A percentile compares a stretch with the other conserved stretches of the same genome.
These are phyloP conservation scores for Cucurbitaria berberidis DNA, from an alignment of 2,329 filamentous ascomycete species.

Conservation along the genomic window DNA sequence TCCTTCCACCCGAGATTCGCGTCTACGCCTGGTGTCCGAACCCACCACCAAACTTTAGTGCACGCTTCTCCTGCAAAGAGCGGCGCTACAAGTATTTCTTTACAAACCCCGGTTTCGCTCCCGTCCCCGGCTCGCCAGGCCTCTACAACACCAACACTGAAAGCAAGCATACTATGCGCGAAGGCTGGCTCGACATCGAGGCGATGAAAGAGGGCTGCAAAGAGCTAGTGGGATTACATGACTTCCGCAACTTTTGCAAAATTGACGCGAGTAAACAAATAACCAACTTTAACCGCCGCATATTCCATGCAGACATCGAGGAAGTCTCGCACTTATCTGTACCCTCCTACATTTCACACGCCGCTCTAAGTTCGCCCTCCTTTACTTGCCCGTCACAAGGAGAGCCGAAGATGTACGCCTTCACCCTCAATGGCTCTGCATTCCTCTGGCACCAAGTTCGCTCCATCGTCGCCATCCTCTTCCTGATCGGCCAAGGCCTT, in stretches of 20 bases:
- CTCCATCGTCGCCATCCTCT: conserved; percentile 91
- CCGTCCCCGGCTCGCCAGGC: conserved; percentile 63
- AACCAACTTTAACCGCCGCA: conserved; percentile 77
- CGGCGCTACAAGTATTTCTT: conserved; percentile 97
- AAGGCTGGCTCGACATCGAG: conserved; percentile 83
- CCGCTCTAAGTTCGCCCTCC: conserved; percentile 28
- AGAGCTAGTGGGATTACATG: conserved; percentile 80
- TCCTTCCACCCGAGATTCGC: conserved; percentile 88
- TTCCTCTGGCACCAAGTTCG: conserved; percentile 99
- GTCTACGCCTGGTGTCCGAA: conserved; percentile 91
- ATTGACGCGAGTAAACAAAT: conserved; percentile 90
- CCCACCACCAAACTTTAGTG: conserved; percentile 80
- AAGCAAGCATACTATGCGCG: conserved; percentile 24
- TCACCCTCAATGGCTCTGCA: conserved; percentile 86
- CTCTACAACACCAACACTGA: conserved; percentile 44
- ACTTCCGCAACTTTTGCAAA: conserved; percentile 98
- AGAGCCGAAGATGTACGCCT: conserved; percentile 75
- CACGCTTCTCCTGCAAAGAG: conserved; percentile 90
- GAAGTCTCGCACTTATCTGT: conserved; percentile 37
- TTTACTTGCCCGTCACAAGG: not conserved
- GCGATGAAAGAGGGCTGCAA: conserved; percentile 85
- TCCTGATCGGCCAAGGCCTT: conserved; percentile 86
- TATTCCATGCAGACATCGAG: conserved; percentile 81
- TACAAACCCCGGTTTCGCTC: conserved; percentile 86
- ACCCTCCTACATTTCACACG: conserved; percentile 36